Percentiles rank a stretch among this genome's conserved stretches.
Conservation (phyloP, 495 filamentous ascomycete species). For the Tirmania nivea region DNA sequence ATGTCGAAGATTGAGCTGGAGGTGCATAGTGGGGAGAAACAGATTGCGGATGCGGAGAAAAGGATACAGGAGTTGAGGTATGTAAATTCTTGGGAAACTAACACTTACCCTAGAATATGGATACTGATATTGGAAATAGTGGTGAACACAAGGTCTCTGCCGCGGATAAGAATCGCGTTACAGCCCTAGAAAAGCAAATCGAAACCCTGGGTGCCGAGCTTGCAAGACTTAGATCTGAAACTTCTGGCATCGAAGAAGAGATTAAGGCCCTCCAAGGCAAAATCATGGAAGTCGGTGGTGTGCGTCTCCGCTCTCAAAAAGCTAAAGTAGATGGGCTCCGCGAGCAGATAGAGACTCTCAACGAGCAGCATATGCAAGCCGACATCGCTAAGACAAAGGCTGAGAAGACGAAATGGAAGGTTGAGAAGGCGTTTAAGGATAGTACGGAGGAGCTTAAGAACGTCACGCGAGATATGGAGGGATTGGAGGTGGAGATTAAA, state of each 20-base stretch:
- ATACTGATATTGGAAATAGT: constrained; percentile 24
- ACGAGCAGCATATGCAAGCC: constrained; percentile 59
- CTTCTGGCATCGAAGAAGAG: constrained; percentile 66
- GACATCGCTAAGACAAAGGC: constrained; percentile 75
- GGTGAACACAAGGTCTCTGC: not conserved
- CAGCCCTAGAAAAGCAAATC: constrained; percentile 59
- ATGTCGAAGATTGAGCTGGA: constrained; percentile 86
- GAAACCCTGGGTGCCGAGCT: constrained; percentile 53
- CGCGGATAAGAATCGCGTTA: constrained; percentile 1
- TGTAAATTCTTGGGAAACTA: no score
- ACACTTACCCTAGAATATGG: no score
- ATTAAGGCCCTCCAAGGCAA: constrained; percentile 80
- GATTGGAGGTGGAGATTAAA: constrained; percentile 50
- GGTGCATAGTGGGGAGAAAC: constrained; percentile 63
- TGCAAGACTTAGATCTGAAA: constrained; percentile 57
- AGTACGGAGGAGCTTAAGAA: constrained; percentile 55
- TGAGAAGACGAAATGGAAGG: constrained; percentile 74
- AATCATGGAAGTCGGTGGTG: constrained; percentile 95
- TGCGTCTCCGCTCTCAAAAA: constrained; percentile 72
- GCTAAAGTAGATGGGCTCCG: constrained; percentile 82
- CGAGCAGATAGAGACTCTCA: constrained; percentile 59
- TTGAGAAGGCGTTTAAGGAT: constrained; percentile 54
- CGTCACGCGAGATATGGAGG: constrained; percentile 46
- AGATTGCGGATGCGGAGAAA: constrained; percentile 62
- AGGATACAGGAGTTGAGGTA: constrained; percentile 61